Conservation (phyloP, 331 rosid species). For the Telfairia occidentalis region DNA sequence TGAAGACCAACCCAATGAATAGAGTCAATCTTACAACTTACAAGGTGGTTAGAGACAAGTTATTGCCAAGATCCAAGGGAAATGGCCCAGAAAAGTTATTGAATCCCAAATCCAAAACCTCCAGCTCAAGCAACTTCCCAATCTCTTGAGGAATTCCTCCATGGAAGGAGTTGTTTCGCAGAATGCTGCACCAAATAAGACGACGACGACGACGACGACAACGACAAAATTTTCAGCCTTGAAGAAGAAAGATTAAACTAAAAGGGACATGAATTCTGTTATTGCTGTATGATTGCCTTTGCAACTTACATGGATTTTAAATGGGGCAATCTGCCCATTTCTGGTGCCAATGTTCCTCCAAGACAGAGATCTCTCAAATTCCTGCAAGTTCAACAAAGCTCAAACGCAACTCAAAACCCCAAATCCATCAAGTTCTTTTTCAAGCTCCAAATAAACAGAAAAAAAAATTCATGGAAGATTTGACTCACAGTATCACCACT, state of each 20-base stretch:
- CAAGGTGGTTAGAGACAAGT: conserved; percentile 43
- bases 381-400: conserved; percentile 30
- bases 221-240: not conserved
- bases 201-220: not conserved
- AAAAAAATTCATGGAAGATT: not conserved
- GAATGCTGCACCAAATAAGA: conserved; percentile 30
- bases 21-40: conserved; percentile 27
- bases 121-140: conserved; percentile 36
- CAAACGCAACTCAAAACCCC: not conserved
- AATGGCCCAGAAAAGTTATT: conserved; percentile 57
- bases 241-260: not conserved
- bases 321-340: conserved; percentile 37
- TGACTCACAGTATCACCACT: conserved; percentile 54
- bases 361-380: conserved; percentile 51
- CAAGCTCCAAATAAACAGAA: not conserved
- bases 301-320: conserved; percentile 48
- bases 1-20: not conserved
- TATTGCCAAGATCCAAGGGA: conserved; percentile 28
- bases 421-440: not conserved
- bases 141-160: conserved; percentile 49
- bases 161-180: conserved; percentile 54
- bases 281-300: not conserved
- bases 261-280: not conserved
- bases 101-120: conserved; percentile 58
- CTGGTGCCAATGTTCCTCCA: conserved; percentile 58